phyloP scores from a whole-genome alignment of 2,329 filamentous ascomycete genomes.

The Rhinocladiella mackenziei region DNA sequence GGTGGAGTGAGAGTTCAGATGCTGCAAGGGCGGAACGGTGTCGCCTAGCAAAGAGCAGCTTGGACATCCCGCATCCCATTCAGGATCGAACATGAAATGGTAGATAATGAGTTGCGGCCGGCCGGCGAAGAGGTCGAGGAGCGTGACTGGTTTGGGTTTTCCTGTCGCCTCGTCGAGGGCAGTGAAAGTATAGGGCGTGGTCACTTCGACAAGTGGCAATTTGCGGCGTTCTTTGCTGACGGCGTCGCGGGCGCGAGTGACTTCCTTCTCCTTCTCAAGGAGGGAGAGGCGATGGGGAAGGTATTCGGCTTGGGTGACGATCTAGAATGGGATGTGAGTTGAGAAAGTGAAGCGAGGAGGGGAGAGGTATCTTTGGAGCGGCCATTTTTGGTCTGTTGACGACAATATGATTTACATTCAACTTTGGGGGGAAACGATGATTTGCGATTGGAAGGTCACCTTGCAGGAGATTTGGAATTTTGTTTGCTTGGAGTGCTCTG shows the following conservation, averaged over 20 bases:
- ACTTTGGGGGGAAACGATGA: no score
- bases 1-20: conserved; percentile 39
- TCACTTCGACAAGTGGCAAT: conserved; percentile 42
- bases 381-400: no score
- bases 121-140: conserved; percentile 31
- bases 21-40: conserved; percentile 37
- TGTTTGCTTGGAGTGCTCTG: no score
- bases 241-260: conserved; percentile 19
- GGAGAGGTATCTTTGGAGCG: no score
- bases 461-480: no score
- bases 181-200: conserved; percentile 38
- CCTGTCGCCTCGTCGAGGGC: conserved; percentile 6
- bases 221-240: conserved; percentile 13
- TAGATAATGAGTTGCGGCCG: conserved; percentile 38
- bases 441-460: no score
- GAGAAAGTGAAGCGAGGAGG: no score
- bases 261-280: conserved; percentile 22
- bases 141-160: conserved; percentile 16
- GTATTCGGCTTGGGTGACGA: conserved; percentile 40
- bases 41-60: conserved; percentile 42
- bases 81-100: conserved; percentile 47
- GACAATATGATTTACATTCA: no score
- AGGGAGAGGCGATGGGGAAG: conserved; percentile 19
- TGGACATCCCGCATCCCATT: conserved; percentile 36
- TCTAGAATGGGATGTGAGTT: conserved; percentile 21